Base-by-base conservation (phyloP, 108 stramenopile genomes). In the Skeletonema grethae region DNA sequence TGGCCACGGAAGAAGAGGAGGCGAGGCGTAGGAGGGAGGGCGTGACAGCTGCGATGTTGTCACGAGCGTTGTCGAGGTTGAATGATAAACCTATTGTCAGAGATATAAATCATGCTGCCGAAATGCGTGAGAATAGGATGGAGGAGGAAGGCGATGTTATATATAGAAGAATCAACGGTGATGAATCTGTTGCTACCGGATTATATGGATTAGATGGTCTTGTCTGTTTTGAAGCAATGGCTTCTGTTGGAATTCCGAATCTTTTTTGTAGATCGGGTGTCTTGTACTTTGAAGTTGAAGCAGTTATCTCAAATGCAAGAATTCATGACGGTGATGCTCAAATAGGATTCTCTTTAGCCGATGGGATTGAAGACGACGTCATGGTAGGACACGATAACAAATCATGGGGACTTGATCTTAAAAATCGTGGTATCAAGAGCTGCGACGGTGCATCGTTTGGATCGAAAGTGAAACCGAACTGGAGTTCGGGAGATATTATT, bases 321-420 rank as follows among this genome's bases (percentile, higher is more conserved):
- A 28, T 28, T 0, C 25, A 1, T 28, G 25, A 28, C 25, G 25
- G 25, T 34, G 4, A 31, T 58, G 38, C 58, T 16, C 38, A 63
- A 15, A 48, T 63, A 30, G 71, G 71, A 22, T 63, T 72, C 9
- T 72, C 71, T 45, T 29, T 63, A 8, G 48, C 31, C 6, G 15
- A 72, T 48, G 71, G 71, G 2, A 45, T 72, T 30, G 63, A 72
- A 9, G 24, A 64, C 4, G 43, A 50, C 5, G 11, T 35, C 13
- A 35, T 61, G 3, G 70, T 72, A 7, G 71, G 71, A 2, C 45
- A 72, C 7, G 63, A 43, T 20, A 22, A 15, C 30, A 30, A 30
- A 36, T 72, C 71, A 8, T 72, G 71, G 71, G 71, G 53, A 29
- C 55, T 72, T 50, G 46, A 67, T 72, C 43, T 18, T 55, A 20